Evolutionary conservation across 2,329 filamentous ascomycete genomes (phyloP), one percentile per base, ranked within the genome.

Genomic region (Apiospora marii): DNA sequence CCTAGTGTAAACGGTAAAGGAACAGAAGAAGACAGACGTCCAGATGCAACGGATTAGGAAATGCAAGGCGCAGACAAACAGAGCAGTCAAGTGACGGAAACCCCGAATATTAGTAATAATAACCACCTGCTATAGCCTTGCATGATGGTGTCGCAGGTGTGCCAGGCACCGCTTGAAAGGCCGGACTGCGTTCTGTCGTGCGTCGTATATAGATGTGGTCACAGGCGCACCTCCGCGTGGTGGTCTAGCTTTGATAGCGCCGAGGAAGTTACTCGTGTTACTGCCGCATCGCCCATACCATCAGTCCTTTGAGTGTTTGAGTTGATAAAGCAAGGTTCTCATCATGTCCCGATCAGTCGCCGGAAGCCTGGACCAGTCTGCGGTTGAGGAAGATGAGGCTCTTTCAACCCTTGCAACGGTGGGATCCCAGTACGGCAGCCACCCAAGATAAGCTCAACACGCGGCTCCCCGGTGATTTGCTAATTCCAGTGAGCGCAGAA

Each of bases 1-100:
- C 19, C 34, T 64, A 41, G 34, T 64, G 58, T 41, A n/a, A 64
- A 64, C 34, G 30, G 58, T 37, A 8, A 37, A 64, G 41, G 34
- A 64, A 3, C 3, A 41, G 22, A 41, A 41, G 22, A n/a, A 41
- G 58, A 24, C 34, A 64, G 19, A 14, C 34, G 19, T 41, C 34
- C 58, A 8, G 5, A 37, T 64, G 19, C 22, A 41, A 64, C 58
- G 7, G 30, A n/a, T 37, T 22, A 13, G 53, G 53, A n/a, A 24
- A 41, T 64, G 58, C 58, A 64, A 64, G 58, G 58, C 58, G 34
- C 58, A 64, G 58, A 13, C 58, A n/a, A 37, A 8, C 34, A 64
- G 10, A 41, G 34, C 19, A 64, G 34, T n/a, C 34, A 6, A 41
- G 58, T 41, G 22, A 41, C 58, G 58, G 58, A n/a, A 10, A 13